These are phyloP conservation scores for Alternaria arbusti DNA, from an alignment of 2,329 filamentous ascomycete species.

Conservation along the genomic window DNA sequence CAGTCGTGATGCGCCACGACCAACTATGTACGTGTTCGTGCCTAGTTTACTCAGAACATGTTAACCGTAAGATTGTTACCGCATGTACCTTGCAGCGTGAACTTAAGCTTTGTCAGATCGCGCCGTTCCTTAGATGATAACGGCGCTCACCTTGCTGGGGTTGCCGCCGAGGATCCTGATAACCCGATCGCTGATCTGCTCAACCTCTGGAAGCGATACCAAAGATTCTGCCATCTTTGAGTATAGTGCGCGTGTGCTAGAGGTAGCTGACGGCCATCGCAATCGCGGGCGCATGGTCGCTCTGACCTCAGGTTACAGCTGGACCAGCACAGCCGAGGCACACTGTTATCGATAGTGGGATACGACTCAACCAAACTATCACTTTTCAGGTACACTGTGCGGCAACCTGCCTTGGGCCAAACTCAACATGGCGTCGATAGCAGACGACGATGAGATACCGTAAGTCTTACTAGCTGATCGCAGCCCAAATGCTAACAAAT, in stretches of 20 bases:
- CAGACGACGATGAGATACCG: constrained; percentile 46
- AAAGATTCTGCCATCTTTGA: constrained; percentile 67
- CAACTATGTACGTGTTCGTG: constrained; percentile 94
- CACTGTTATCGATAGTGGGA: constrained; percentile 35
- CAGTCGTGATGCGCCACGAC: constrained; percentile 73
- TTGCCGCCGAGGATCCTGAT: constrained; percentile 90
- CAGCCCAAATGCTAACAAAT: constrained; percentile 23
- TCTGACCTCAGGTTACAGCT: constrained; percentile 11
- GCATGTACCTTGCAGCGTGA: constrained; percentile 65
- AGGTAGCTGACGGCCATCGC: constrained; percentile 26
- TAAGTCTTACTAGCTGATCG: constrained; percentile 21
- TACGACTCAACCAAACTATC: constrained; percentile 19
- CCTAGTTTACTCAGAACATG: constrained; percentile 55
- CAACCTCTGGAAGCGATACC: constrained; percentile 71
- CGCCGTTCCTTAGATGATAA: background rate
- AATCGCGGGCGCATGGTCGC: constrained; percentile 34
- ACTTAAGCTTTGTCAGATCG: constrained; percentile 51
- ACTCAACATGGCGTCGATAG: constrained; percentile 30
- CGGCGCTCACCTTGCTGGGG: constrained; percentile 72
- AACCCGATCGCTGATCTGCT: constrained; percentile 77
- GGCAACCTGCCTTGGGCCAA: constrained; percentile 1
- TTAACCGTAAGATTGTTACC: background rate
- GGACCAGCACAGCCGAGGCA: constrained; percentile 29
- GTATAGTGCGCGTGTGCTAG: constrained; percentile 28
- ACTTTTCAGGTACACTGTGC: constrained; percentile 27